Base-by-base conservation (phyloP, 495 filamentous ascomycete species). In the Annulohypoxylon bovei region DNA sequence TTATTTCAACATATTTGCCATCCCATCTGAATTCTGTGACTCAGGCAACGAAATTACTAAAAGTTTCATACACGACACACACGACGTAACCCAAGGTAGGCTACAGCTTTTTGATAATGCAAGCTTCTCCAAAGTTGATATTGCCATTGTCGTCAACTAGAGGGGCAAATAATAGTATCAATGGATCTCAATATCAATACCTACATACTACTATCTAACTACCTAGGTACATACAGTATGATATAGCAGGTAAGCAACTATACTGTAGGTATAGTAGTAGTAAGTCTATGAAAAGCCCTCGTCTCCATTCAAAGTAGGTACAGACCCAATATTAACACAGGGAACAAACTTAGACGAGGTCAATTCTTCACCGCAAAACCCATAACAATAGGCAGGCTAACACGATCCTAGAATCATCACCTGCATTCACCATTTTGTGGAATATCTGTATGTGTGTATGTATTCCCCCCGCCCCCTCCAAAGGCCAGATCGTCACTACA, bases 401-500 rank as follows among this genome's bases (percentile, higher is more conserved):
- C n/a, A 37, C 30, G 12, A 5, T 55, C 37, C 30, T 16, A 37
- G 25, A 23, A 32, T 53, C 57, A 47, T 39, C 28, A 52, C 46
- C 27, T 28, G 25, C 28, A 54, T 54, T 54, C 6, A 11, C 8
- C 20, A 22, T 25, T 23, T 55, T 35, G 27, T 55, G n/a, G 32
- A 20, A 55, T 35, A 37, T n/a, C 14, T 30, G 23, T 52, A 52
- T 53, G 20, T 49, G 16, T 33, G 39, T 20, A 18, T 4, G n/a
- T 20, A 44, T 44, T 44, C 6, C 27, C 27, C 28, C 14, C 47
- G 8, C 14, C 27, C 16, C 16, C 9, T 20, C n/a, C 23, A 54
- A 16, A 67, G 63, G 68, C 58, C 68, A 63, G 59, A 63, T 71
- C 28, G 32, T 52, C 58, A 62, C 42, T 50, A 14, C 16, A 22